phyloP scores from a whole-genome alignment of 163 green algal species.

The Chloromonas sp. region DNA sequence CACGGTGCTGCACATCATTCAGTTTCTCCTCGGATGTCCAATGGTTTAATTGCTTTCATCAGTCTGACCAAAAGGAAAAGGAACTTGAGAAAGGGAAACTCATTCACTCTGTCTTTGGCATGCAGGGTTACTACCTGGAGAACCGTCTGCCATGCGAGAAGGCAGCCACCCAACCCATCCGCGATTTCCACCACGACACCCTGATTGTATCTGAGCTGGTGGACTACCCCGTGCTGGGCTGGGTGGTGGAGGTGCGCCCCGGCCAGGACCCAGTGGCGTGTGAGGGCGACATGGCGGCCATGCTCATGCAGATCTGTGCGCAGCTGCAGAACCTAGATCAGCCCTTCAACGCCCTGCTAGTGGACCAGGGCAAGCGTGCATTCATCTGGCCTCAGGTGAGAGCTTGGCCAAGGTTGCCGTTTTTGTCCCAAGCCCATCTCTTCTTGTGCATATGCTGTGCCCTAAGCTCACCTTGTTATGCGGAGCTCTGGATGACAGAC shows the following conservation, averaged over 20 bases:
- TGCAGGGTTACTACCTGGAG: slow-evolving; percentile 86
- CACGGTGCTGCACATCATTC: neutral
- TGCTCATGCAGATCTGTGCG: slow-evolving; percentile 55
- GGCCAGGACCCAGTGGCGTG: neutral
- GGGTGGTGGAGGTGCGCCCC: slow-evolving; percentile 76
- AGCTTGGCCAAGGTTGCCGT: neutral
- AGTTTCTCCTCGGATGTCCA: neutral
- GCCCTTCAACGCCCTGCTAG: slow-evolving; percentile 95
- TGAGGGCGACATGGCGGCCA: slow-evolving; percentile 52
- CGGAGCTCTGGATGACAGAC: too few species aligned
- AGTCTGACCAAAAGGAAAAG: neutral
- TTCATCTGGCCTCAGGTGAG: slow-evolving; percentile 73
- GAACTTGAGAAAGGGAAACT: neutral
- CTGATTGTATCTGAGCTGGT: slow-evolving; percentile 26
- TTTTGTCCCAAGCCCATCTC: neutral
- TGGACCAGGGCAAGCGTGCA: slow-evolving; percentile 77
- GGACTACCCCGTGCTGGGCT: slow-evolving; percentile 81
- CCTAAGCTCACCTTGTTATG: neutral
- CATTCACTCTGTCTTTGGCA: neutral
- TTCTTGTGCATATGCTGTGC: neutral
- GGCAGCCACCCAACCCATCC: slow-evolving; percentile 54
- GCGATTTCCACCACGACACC: slow-evolving; percentile 2
- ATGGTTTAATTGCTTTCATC: neutral
- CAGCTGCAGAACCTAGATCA: slow-evolving; percentile 73
- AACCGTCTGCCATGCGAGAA: slow-evolving; percentile 81